Evolutionary conservation across 768 basidiomycete species (phyloP).

Genomic region (Pleurotus sapidus): DNA sequence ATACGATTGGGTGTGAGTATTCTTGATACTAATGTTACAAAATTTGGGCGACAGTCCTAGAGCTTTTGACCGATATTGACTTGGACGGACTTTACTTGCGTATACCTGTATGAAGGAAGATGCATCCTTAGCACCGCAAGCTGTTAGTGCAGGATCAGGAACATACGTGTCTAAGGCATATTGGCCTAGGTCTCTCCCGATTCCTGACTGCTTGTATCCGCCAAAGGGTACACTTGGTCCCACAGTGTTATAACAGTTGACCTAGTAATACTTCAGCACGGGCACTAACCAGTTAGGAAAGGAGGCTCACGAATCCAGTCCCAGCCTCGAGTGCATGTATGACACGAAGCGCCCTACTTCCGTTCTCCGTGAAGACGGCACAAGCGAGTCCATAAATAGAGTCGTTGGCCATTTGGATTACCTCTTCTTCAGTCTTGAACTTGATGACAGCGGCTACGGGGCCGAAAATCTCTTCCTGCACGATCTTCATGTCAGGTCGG

Average conservation of each 20-base stretch:
- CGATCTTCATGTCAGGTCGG: slow-evolving; percentile 64
- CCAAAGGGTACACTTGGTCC: slow-evolving; percentile 56
- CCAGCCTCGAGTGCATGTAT: slow-evolving; percentile 22
- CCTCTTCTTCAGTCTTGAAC: slow-evolving; percentile 54
- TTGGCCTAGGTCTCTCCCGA: slow-evolving; percentile 59
- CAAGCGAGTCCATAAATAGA: slow-evolving; percentile 18
- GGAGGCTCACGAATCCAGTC: slow-evolving; percentile 47
- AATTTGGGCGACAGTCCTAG: background rate
- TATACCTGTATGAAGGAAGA: slow-evolving; percentile 29
- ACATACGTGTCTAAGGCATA: slow-evolving; percentile 46
- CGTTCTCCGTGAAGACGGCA: slow-evolving; percentile 19
- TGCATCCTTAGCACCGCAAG: too few species aligned
- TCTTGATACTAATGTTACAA: background rate
- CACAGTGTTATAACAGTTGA: slow-evolving; percentile 34
- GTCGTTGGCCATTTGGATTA: slow-evolving; percentile 19
- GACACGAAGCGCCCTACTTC: slow-evolving; percentile 18
- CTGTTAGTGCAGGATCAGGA: background rate
- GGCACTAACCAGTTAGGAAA: background rate
- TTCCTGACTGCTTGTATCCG: slow-evolving; percentile 60
- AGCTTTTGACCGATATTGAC: slow-evolving; percentile 42
- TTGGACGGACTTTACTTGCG: slow-evolving; percentile 51
- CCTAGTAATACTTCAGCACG: slow-evolving; percentile 16
- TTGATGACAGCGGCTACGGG: slow-evolving; percentile 72
- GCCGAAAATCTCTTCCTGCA: slow-evolving; percentile 71
- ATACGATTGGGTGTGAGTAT: background rate